Evolutionary conservation across 148 eudicot species (phyloP).

Genomic region (Diospyros kaki): DNA sequence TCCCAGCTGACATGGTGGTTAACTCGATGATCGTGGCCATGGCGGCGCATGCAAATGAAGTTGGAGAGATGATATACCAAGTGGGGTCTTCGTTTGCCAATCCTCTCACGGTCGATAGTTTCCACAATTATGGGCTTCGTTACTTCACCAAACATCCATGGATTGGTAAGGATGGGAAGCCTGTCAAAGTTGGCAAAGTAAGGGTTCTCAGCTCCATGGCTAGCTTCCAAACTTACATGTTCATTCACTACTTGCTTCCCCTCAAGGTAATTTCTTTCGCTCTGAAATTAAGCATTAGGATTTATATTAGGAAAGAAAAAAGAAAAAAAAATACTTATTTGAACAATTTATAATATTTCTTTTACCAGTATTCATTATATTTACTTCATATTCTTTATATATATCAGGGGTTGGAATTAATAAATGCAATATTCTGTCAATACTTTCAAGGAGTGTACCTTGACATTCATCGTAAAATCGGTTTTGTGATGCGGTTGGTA

Average conservation of each 20-base stretch:
- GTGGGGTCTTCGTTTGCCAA: constrained; percentile 53
- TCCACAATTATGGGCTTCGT: constrained; percentile 25
- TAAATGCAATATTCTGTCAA: constrained; percentile 45
- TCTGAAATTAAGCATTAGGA: too few relatives aligned
- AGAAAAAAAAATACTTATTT: too few relatives aligned
- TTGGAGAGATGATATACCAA: constrained; percentile 24
- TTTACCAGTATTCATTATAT: not conserved
- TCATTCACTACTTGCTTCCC: constrained; percentile 47
- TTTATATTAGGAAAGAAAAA: too few relatives aligned
- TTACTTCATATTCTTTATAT: too few relatives aligned
- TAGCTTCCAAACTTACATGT: constrained; percentile 45
- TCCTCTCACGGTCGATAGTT: constrained; percentile 20
- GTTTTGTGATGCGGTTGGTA: constrained; percentile 34
- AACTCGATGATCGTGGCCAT: constrained; percentile 49
- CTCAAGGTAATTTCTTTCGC: constrained; percentile 33
- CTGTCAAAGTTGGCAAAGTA: constrained; percentile 36
- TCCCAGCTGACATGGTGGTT: constrained; percentile 60
- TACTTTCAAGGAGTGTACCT: constrained; percentile 28
- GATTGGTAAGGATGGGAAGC: constrained; percentile 50
- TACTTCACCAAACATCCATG: constrained; percentile 49
- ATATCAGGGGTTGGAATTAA: not conserved
- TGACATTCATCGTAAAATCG: constrained; percentile 42
- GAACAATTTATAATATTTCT: too few relatives aligned
- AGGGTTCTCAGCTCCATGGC: constrained; percentile 35
- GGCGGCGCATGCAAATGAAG: constrained; percentile 33